Conservation (phyloP, 148 eudicot genomes). For the Vaccinium myrtillus region DNA sequence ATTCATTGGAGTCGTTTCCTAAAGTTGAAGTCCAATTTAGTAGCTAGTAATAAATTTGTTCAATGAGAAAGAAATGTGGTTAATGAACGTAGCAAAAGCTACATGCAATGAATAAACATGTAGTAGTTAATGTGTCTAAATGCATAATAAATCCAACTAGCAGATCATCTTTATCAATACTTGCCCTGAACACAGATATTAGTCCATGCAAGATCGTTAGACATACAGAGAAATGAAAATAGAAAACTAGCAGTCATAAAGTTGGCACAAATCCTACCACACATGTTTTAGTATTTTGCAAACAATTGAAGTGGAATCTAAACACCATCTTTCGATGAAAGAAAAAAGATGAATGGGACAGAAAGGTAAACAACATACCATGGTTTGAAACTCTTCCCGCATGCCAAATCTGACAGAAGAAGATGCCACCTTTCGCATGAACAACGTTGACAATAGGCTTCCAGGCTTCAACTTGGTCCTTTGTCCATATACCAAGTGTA, state of each 20-base stretch:
- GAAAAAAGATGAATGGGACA: background rate
- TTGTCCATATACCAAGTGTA: constrained; percentile 40
- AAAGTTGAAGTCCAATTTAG: too few species aligned
- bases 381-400: constrained; percentile 21
- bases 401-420: constrained; percentile 5
- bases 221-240: background rate
- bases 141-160: too few species aligned
- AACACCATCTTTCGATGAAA: background rate
- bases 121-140: too few species aligned
- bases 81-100: background rate
- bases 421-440: constrained; percentile 37
- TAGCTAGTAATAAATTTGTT: background rate
- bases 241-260: background rate
- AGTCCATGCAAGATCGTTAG: background rate
- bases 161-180: too few species aligned
- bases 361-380: constrained; percentile 17
- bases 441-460: constrained; percentile 48
- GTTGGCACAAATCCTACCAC: background rate
- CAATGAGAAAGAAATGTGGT: background rate
- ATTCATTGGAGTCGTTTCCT: too few species aligned
- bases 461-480: constrained; percentile 37
- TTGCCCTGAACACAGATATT: too few species aligned
- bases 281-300: background rate
- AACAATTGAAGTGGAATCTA: background rate
- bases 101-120: too few species aligned